phyloP scores from a whole-genome alignment of 2,329 filamentous ascomycete species.

The Penicillium sclerotiorum region DNA sequence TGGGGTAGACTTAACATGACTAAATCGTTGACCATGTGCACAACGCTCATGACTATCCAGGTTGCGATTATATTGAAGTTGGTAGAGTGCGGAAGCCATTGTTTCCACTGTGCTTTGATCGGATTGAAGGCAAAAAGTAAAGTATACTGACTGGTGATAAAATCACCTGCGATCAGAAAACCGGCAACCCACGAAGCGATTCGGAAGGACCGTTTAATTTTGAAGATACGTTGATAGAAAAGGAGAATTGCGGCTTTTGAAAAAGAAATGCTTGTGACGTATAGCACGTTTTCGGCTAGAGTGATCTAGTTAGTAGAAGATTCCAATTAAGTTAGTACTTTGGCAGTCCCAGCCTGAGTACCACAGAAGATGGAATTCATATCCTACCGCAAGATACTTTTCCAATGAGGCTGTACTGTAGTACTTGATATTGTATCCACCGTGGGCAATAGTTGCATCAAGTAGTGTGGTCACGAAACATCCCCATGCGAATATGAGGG shows the following conservation, averaged over 20 bases:
- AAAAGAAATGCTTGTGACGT: background rate
- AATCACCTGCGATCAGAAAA: background rate
- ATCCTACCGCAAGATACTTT: background rate
- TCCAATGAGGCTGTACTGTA: background rate
- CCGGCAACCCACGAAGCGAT: background rate
- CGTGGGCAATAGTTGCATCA: background rate
- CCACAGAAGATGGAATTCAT: too few species aligned
- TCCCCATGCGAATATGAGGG: background rate
- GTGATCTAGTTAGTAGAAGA: background rate
- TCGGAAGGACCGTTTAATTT: background rate
- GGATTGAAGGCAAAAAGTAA: background rate
- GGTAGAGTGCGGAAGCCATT: background rate
- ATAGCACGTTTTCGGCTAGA: background rate
- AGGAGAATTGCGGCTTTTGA: background rate
- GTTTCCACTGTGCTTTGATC: constrained; percentile 1
- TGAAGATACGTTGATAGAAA: background rate
- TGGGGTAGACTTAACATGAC: background rate
- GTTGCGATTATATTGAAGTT: background rate
- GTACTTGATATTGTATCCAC: background rate
- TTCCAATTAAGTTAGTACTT: background rate
- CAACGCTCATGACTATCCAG: background rate
- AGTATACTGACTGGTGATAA: background rate
- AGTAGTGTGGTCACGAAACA: background rate
- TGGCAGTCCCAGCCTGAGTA: background rate
- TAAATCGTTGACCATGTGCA: background rate